Evolutionary conservation across 371 early-diverging fungal species (phyloP).

Genomic region (Zopfochytrium polystomum): DNA sequence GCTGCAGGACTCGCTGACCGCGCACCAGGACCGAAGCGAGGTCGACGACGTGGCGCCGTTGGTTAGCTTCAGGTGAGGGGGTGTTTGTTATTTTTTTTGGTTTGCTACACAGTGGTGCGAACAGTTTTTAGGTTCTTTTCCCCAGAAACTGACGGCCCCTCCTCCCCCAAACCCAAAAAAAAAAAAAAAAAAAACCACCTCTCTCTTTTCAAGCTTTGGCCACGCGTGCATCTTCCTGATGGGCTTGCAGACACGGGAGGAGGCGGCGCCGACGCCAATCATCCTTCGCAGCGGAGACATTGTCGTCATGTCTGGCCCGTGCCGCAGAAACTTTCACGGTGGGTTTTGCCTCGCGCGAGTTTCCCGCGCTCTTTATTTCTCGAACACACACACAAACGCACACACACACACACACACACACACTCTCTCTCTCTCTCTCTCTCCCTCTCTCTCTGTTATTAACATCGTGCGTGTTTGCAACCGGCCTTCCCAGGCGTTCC

Average conservation of each 20-base stretch:
- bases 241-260: slow-evolving; percentile 63
- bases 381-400: too few relatives aligned
- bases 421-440: too few relatives aligned
- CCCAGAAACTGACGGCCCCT: too few relatives aligned
- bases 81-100: background rate
- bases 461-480: too few relatives aligned
- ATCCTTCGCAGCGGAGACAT: slow-evolving; percentile 75
- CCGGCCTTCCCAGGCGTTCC: too few relatives aligned
- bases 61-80: slow-evolving; percentile 46
- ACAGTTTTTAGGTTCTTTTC: slow-evolving; percentile 1
- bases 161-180: too few relatives aligned
- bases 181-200: too few relatives aligned
- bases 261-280: slow-evolving; percentile 58
- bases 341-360: too few relatives aligned
- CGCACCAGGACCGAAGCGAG: slow-evolving; percentile 93
- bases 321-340: slow-evolving; percentile 73
- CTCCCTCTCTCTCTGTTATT: too few relatives aligned
- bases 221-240: slow-evolving; percentile 76
- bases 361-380: too few relatives aligned
- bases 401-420: too few relatives aligned
- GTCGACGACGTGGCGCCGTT: slow-evolving; percentile 84
- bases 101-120: background rate
- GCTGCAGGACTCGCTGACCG: slow-evolving; percentile 79
- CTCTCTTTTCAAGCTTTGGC: slow-evolving; percentile 55
- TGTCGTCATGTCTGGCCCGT: slow-evolving; percentile 76